These are phyloP conservation scores for Phialemoniopsis sp. DNA, from an alignment of 2,329 filamentous ascomycete species.

Conservation along the genomic window DNA sequence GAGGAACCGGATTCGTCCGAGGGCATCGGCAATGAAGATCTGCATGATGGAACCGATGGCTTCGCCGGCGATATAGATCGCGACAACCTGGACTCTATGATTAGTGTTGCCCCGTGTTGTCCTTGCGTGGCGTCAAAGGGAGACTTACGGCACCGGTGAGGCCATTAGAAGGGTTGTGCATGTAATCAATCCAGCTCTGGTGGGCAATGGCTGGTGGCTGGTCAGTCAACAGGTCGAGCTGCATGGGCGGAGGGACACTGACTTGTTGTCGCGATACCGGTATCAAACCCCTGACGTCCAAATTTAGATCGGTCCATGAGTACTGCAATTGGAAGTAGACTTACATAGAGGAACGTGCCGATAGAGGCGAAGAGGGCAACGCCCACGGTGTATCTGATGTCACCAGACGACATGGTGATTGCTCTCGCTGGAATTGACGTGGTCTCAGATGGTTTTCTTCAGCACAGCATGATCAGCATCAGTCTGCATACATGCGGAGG, in stretches of 20 bases:
- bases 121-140: too few relatives aligned
- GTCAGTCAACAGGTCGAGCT: not conserved
- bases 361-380: slow-evolving; percentile 52
- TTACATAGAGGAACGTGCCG: slow-evolving; percentile 53
- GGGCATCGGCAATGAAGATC: slow-evolving; percentile 45
- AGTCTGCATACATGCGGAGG: too few relatives aligned
- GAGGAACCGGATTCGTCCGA: slow-evolving; percentile 49
- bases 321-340: too few relatives aligned
- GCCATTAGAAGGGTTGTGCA: slow-evolving; percentile 47
- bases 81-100: slow-evolving; percentile 36
- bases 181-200: slow-evolving; percentile 54
- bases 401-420: too few relatives aligned
- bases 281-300: slow-evolving; percentile 49
- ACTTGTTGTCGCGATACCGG: slow-evolving; percentile 56
- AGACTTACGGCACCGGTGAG: slow-evolving; percentile 42
- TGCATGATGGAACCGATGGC: slow-evolving; percentile 48
- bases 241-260: slow-evolving; percentile 12
- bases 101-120: not conserved
- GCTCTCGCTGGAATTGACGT: too few relatives aligned
- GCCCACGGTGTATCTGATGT: slow-evolving; percentile 46
- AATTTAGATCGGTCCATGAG: not conserved
- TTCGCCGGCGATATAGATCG: slow-evolving; percentile 56
- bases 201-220: slow-evolving; percentile 46
- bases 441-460: too few relatives aligned
- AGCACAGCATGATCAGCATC: too few relatives aligned